Evolutionary conservation across 2,329 filamentous ascomycete genomes (phyloP).

Genomic region (Arachnopeziza araneosa): DNA sequence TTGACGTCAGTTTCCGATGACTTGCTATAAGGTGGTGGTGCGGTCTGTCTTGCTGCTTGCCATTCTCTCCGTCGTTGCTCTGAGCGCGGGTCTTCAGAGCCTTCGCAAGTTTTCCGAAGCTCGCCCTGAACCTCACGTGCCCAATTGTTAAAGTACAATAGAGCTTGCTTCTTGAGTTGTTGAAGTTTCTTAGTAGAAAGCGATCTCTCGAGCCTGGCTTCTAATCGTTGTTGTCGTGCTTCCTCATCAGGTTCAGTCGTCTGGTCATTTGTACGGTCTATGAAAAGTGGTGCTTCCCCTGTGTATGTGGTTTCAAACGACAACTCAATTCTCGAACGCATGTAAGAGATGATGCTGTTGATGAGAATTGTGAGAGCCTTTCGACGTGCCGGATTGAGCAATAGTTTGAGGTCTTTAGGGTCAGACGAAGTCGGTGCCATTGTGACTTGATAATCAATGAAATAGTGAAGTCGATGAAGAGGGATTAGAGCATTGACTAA

Average conservation of each 20-base stretch:
- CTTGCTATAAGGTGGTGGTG: constrained; percentile 18
- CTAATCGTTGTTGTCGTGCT: constrained; percentile 15
- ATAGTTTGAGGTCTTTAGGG: constrained; percentile 34
- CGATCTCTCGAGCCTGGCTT: constrained; percentile 19
- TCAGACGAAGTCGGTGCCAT: constrained; percentile 23
- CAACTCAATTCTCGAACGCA: constrained; percentile 46
- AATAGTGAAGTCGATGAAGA: background rate
- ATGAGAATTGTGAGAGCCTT: constrained; percentile 46
- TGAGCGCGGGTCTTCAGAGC: constrained; percentile 41
- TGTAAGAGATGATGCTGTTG: constrained; percentile 46
- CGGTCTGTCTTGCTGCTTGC: constrained; percentile 19
- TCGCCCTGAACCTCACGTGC: constrained; percentile 61
- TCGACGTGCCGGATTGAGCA: constrained; percentile 47
- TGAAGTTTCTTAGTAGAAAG: constrained; percentile 20
- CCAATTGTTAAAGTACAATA: constrained; percentile 75
- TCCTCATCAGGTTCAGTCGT: constrained; percentile 5
- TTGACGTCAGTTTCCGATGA: background rate
- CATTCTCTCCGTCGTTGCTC: constrained; percentile 37
- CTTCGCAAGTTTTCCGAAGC: constrained; percentile 61
- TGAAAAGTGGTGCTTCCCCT: constrained; percentile 18
- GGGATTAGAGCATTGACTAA: no score
- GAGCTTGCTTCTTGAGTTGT: constrained; percentile 47
- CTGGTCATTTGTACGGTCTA: constrained; percentile 5
- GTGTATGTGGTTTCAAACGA: constrained; percentile 22
- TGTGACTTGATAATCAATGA: background rate